These are phyloP conservation scores for Quillaja saponaria DNA, from an alignment of 306 rosid species.

Conservation along the genomic window DNA sequence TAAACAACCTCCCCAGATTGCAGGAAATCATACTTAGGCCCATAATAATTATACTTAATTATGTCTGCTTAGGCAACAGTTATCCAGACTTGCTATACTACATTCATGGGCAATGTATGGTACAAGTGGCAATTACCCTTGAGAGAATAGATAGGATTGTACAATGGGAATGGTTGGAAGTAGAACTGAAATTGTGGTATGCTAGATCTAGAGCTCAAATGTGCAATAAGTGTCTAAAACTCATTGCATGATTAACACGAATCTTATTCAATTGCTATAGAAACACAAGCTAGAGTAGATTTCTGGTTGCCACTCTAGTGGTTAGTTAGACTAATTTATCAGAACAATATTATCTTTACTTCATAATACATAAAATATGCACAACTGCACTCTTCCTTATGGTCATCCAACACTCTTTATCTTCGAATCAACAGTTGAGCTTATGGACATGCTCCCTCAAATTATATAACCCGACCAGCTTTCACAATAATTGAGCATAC, in stretches of 20 bases:
- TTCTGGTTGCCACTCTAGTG: background rate
- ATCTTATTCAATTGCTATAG: constrained; percentile 3
- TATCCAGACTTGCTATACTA: constrained; percentile 3
- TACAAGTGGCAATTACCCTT: too few species aligned
- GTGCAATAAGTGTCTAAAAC: background rate
- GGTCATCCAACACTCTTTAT: background rate
- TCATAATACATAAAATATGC: background rate
- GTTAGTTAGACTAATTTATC: too few species aligned
- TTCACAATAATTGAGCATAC: background rate
- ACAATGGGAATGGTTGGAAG: too few species aligned
- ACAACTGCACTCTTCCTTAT: background rate
- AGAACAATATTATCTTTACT: too few species aligned
- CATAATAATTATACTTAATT: constrained; percentile 30
- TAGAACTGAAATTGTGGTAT: constrained; percentile 1
- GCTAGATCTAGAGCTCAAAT: background rate
- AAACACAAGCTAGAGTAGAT: background rate
- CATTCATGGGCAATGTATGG: background rate
- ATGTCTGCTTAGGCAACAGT: constrained; percentile 2
- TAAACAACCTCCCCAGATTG: too few species aligned
- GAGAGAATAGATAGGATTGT: background rate
- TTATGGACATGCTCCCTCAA: background rate
- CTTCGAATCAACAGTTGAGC: too few species aligned
- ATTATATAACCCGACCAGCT: background rate
- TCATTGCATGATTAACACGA: background rate
- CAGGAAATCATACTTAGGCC: too few species aligned